phyloP scores from a whole-genome alignment of 2,329 filamentous ascomycete species.

The Scopulariopsis brevicaulis region DNA sequence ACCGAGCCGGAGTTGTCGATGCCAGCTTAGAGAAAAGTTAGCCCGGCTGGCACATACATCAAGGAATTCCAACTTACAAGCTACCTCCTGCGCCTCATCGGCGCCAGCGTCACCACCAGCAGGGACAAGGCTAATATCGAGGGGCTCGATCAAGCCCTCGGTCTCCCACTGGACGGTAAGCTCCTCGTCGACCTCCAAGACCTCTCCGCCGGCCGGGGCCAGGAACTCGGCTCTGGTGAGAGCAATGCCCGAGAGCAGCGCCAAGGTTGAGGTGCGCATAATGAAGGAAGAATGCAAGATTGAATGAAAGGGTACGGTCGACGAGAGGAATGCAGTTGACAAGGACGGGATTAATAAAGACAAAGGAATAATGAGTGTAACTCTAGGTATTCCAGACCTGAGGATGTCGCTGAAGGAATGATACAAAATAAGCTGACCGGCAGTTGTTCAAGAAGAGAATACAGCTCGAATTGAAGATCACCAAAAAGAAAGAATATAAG shows the following conservation, averaged over 20 bases:
- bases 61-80: background rate
- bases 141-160: too few species aligned
- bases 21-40: background rate
- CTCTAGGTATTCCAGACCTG: constrained; percentile 4
- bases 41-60: background rate
- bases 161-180: too few species aligned
- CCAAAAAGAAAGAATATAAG: background rate
- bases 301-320: background rate
- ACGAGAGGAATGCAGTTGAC: constrained; percentile 1
- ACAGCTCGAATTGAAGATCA: background rate
- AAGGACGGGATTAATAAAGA: background rate
- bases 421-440: constrained; percentile 3
- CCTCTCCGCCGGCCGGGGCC: too few species aligned
- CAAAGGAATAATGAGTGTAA: background rate
- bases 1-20: constrained; percentile 4
- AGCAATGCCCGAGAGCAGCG: constrained; percentile 5
- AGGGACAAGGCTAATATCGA: too few species aligned
- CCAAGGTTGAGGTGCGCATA: constrained; percentile 3
- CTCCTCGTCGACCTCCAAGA: too few species aligned
- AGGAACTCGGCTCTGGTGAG: background rate
- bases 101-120: too few species aligned
- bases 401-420: background rate
- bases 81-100: background rate
- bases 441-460: background rate
- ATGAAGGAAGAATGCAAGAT: background rate